phyloP scores from a whole-genome alignment of 768 basidiomycete species.

The Hygrophoropsis aurantiaca region DNA sequence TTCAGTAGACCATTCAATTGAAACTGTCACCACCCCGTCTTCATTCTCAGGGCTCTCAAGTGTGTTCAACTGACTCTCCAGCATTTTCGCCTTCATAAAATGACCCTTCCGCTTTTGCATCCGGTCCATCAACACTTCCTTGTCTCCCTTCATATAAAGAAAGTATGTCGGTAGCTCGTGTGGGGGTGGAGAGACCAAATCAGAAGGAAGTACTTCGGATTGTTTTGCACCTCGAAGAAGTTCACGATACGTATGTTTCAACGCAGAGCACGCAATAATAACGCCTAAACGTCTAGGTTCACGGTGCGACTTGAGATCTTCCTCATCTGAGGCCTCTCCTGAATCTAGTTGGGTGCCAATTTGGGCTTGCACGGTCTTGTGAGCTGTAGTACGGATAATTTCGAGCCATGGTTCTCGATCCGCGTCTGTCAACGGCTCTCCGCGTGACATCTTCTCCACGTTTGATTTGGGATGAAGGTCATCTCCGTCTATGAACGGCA shows the following conservation, averaged over 20 bases:
- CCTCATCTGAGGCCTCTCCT: constrained; percentile 10
- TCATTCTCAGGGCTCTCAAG: constrained; percentile 72
- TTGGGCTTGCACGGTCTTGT: constrained; percentile 21
- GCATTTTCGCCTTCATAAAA: constrained; percentile 83
- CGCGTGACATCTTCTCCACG: constrained; percentile 84
- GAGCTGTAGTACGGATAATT: constrained; percentile 62
- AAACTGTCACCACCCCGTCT: constrained; percentile 64
- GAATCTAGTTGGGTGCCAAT: constrained; percentile 1
- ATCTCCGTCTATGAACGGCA: constrained; percentile 89
- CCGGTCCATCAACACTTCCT: constrained; percentile 56
- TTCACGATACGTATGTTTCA: constrained; percentile 81
- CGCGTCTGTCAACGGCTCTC: constrained; percentile 72
- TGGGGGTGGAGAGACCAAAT: constrained; percentile 26
- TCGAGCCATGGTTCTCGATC: constrained; percentile 89
- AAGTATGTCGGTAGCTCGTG: constrained; percentile 64
- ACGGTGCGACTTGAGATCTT: constrained; percentile 1
- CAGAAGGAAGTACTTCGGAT: constrained; percentile 19
- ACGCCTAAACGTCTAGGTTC: constrained; percentile 41
- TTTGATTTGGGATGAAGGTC: constrained; percentile 80
- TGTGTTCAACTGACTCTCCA: constrained; percentile 73
- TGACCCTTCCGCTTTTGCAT: constrained; percentile 68
- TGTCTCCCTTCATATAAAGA: constrained; percentile 70
- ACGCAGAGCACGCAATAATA: constrained; percentile 85
- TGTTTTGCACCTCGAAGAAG: constrained; percentile 58
- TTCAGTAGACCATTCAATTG: constrained; percentile 49